A percentile compares a stretch with the other conserved stretches of the same genome.
Evolutionary conservation across 2,329 filamentous ascomycete species (phyloP).

Genomic region (Fonsecaea monophora): DNA sequence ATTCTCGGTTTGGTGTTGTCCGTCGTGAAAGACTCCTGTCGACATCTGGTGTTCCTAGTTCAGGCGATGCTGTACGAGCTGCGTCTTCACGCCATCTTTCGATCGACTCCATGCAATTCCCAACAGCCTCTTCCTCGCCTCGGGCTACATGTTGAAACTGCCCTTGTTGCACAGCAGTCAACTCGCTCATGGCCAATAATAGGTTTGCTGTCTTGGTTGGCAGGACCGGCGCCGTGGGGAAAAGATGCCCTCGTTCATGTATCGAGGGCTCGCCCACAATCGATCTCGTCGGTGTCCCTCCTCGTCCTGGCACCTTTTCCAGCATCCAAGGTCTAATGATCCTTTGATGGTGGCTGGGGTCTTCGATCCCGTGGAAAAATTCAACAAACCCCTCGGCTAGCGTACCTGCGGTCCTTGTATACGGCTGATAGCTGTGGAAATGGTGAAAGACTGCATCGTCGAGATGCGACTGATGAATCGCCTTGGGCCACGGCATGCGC

Average conservation of each 20-base stretch:
- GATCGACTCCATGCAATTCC: slow-evolving; percentile 38
- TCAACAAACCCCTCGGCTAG: slow-evolving; percentile 47
- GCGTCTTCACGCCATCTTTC: slow-evolving; percentile 21
- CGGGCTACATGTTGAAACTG: not conserved
- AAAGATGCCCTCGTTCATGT: not conserved
- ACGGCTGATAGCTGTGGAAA: slow-evolving; percentile 47
- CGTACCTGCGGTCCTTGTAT: slow-evolving; percentile 43
- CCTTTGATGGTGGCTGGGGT: slow-evolving; percentile 23
- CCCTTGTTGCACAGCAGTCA: not conserved
- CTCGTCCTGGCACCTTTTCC: not conserved
- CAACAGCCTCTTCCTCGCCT: not conserved
- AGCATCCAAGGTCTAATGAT: slow-evolving; percentile 19
- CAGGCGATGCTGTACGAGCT: slow-evolving; percentile 19
- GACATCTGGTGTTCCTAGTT: slow-evolving; percentile 25
- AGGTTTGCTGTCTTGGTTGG: not conserved
- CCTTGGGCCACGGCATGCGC: slow-evolving; percentile 44
- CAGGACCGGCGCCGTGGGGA: not conserved
- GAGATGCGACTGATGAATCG: slow-evolving; percentile 49
- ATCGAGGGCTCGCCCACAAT: not conserved
- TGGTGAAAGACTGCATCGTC: slow-evolving; percentile 56
- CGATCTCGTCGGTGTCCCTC: not conserved
- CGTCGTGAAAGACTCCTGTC: slow-evolving; percentile 11
- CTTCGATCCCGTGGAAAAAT: slow-evolving; percentile 45
- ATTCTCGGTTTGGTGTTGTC: not conserved
- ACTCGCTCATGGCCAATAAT: not conserved